Conservation (phyloP, 768 basidiomycete species). For the Calocybe indica region DNA sequence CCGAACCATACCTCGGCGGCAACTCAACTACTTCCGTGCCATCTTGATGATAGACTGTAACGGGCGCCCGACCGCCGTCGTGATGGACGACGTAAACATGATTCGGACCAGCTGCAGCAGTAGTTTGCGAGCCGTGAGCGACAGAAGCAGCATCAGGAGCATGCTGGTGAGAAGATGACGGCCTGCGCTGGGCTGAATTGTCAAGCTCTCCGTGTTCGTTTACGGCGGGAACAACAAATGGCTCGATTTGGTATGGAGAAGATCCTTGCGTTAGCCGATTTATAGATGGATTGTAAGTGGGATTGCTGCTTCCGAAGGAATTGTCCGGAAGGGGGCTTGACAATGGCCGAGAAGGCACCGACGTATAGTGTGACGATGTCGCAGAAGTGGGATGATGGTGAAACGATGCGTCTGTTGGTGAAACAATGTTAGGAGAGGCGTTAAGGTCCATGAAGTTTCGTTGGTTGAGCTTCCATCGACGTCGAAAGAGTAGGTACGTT, state of each 20-base stretch:
- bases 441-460: conserved; percentile 20
- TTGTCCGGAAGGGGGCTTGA: conserved; percentile 9
- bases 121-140: conserved; percentile 1
- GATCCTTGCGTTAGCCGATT: conserved; percentile 8
- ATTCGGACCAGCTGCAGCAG: conserved; percentile 3
- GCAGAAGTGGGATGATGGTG: conserved; percentile 8
- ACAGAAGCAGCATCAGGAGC: background rate
- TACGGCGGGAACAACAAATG: conserved; percentile 34
- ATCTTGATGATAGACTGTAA: conserved; percentile 50
- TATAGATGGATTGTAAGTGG: conserved; percentile 4
- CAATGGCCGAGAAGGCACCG: conserved; percentile 18
- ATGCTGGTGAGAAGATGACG: conserved; percentile 4
- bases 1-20: conserved; percentile 40
- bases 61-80: conserved; percentile 50
- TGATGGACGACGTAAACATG: conserved; percentile 58
- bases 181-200: background rate
- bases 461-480: conserved; percentile 16
- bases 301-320: conserved; percentile 10
- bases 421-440: conserved; percentile 13
- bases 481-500: conserved; percentile 26
- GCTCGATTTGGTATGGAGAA: conserved; percentile 34
- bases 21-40: conserved; percentile 57
- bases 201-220: conserved; percentile 14
- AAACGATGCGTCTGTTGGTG: conserved; percentile 14
- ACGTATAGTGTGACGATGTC: conserved; percentile 17